A percentile compares a stretch with the other conserved stretches of the same genome.
phyloP scores from a whole-genome alignment of 495 filamentous ascomycete genomes.

The Podospora australis region DNA sequence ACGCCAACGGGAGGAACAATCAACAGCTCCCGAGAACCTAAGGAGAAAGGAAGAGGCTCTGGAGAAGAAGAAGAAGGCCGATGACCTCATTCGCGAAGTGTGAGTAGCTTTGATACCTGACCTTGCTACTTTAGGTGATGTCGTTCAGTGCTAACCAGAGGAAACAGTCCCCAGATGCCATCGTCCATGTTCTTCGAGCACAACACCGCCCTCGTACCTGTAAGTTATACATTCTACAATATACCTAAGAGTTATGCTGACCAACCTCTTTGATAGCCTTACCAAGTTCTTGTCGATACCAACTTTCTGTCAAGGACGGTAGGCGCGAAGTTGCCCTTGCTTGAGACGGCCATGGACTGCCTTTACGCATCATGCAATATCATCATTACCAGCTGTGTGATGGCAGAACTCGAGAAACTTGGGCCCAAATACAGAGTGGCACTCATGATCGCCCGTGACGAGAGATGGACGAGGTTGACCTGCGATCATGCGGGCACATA shows the following conservation, averaged over 20 bases:
- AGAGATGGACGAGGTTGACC: conserved; percentile 73
- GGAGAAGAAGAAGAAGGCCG: conserved; percentile 52
- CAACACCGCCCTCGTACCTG: conserved; percentile 82
- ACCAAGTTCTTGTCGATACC: conserved; percentile 54
- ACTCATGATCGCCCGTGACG: conserved; percentile 76
- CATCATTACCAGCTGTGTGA: conserved; percentile 61
- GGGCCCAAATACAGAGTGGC: conserved; percentile 86
- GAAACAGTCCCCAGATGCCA: conserved; percentile 58
- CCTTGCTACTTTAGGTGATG: neutral
- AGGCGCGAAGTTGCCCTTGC: conserved; percentile 78
- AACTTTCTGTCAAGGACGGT: conserved; percentile 93
- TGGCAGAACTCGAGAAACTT: conserved; percentile 76
- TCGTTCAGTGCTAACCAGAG: conserved; percentile 23
- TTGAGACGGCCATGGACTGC: conserved; percentile 73
- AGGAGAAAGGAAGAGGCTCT: conserved; percentile 42
- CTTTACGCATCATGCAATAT: conserved; percentile 61
- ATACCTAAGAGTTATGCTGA: conserved; percentile 3
- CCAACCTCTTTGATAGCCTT: conserved; percentile 15
- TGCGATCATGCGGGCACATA: conserved; percentile 89
- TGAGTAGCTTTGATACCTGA: conserved; percentile 20
- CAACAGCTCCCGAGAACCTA: conserved; percentile 52
- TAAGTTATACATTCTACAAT: conserved; percentile 14
- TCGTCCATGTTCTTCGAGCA: conserved; percentile 90
- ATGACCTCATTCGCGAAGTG: conserved; percentile 61
- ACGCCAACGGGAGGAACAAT: conserved; percentile 55